These are phyloP conservation scores for Trichophyton schoenleinii DNA, from an alignment of 2,329 filamentous ascomycete genomes.

Conservation along the genomic window DNA sequence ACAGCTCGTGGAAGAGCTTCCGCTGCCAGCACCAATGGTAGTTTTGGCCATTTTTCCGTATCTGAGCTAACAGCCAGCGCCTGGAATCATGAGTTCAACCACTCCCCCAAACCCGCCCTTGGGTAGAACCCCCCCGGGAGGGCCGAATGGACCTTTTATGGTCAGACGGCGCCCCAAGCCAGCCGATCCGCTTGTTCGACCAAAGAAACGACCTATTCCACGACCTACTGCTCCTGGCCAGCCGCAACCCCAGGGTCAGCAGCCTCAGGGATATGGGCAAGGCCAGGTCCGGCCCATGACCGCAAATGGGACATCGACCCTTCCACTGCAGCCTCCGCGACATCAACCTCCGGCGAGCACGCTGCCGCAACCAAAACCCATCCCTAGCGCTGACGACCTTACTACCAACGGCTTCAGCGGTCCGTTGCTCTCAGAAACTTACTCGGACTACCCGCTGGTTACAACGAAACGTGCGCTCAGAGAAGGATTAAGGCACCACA, in stretches of 20 bases:
- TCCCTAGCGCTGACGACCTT: constrained; percentile 20
- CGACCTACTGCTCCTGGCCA: constrained; percentile 15
- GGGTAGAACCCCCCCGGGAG: constrained; percentile 34
- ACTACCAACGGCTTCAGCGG: constrained; percentile 33
- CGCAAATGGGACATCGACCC: constrained; percentile 14
- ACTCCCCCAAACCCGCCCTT: constrained; percentile 34
- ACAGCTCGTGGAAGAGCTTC: background rate
- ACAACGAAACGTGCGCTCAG: constrained; percentile 71
- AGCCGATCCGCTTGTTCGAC: constrained; percentile 52
- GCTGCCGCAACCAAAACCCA: constrained; percentile 12
- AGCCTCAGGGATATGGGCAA: background rate
- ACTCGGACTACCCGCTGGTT: constrained; percentile 55
- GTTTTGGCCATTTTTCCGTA: background rate
- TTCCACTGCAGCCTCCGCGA: constrained; percentile 16
- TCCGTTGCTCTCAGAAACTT: constrained; percentile 28
- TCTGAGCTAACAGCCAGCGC: background rate
- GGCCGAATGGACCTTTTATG: constrained; percentile 34
- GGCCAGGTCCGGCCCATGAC: constrained; percentile 4
- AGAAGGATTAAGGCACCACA: constrained; percentile 71
- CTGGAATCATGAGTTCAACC: constrained; percentile 20
- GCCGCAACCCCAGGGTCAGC: background rate
- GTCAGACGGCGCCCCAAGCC: constrained; percentile 39
- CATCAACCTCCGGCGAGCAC: constrained; percentile 9
- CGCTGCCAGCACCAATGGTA: constrained; percentile 1
- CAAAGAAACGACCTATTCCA: constrained; percentile 37